Evolutionary conservation across 2,329 filamentous ascomycete species (phyloP), one percentile per base, ranked within the genome.

Genomic region (Penicillium sp.): DNA sequence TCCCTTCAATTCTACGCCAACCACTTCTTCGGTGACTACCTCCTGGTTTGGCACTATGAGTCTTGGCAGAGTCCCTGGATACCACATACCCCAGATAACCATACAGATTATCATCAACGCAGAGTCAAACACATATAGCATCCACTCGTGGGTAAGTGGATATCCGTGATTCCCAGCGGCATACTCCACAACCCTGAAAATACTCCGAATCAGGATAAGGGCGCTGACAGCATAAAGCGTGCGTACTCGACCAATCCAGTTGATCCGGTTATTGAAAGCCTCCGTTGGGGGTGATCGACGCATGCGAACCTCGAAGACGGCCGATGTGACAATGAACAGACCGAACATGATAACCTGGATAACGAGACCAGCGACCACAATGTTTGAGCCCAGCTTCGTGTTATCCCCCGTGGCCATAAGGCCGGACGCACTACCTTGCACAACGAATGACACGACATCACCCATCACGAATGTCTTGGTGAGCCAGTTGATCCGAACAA

Each of bases 121-220:
- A 0, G 67, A 68, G 54, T 80, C 78, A 59, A 80, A 78, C 3
- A 77, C 60, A 57, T 77, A 80, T 15, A 76, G 51, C 18, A 70
- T 68, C 69, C 71, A 74, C 61, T 80, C 78, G 56, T 76, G 63
- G 4, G 46, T 53, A 29, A 79, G 60, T 5, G 74, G 60, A 57
- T 78, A 79, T 0, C 75, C 77, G n/a, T 69, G 60, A 7, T 69
- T 58, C 8, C 78, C 78, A 65, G 73, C 67, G 2, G 67, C 67
- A 61, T 79, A 82, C 66, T 82, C 80, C n/a, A 81, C 62, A 1
- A 79, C 70, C 18, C 79, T 74, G 57, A 77, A 80, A 4, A 79
- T 54, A 4, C 75, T 78, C 12, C 79, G 70, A 4, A 77, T 60
- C 53, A 78, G 68, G 23, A 81, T 75, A 32, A 76, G 66, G 0